Base-by-base conservation (phyloP, 1,284 basidiomycete species). In the Ustilago lituana region DNA sequence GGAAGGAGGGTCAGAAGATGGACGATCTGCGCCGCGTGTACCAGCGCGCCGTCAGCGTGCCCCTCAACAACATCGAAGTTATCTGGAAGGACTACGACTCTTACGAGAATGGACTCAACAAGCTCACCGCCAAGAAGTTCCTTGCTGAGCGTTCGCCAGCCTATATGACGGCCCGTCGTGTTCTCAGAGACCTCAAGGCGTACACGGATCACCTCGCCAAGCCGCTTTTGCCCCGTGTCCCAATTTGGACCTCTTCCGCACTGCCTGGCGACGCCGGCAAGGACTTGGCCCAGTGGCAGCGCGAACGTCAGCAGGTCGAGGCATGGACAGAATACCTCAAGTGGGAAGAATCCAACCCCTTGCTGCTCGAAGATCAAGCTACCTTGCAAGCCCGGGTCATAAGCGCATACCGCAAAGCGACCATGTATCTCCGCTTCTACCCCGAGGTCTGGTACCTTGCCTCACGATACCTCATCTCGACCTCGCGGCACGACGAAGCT, bases 401-500 rank as follows among this genome's bases (percentile, higher is more conserved):
- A 67, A 89, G 89, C 43, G 92, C 93, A 2, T 93, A 96, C 82
- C 87, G 89, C 63, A 94, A 95, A 84, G 92, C 92, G 1, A 85
- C 92, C 66, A 89, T 93, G 73, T 86, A 90, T 62, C 92, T 98
- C 91, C 87, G 94, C 38, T 98, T 93, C 84, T 98, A 91, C 82
- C 89, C 92, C 5, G 96, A 98, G 82, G 89, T 98, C 44, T 97
- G 94, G 94, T 94, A 92, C 82, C 91, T 95, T 87, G 91, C 93
- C 2, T 92, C 91, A 72, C 87, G 86, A 17, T 95, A 92, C 88
- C 89, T 89, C 38, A 85, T 86, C 52, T 87, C 86, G 39, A 84
- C 89, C n/a, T 89, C 89, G 47, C 91, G 90, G 80, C 84, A 85
- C 6, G 93, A 96, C 10, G 93, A 98, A 72, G 92, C 91, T 0